Percentiles rank a stretch among this genome's conserved stretches.
Evolutionary conservation across 108 stramenopile genomes (phyloP).

Genomic region (Nitzschia palea): DNA sequence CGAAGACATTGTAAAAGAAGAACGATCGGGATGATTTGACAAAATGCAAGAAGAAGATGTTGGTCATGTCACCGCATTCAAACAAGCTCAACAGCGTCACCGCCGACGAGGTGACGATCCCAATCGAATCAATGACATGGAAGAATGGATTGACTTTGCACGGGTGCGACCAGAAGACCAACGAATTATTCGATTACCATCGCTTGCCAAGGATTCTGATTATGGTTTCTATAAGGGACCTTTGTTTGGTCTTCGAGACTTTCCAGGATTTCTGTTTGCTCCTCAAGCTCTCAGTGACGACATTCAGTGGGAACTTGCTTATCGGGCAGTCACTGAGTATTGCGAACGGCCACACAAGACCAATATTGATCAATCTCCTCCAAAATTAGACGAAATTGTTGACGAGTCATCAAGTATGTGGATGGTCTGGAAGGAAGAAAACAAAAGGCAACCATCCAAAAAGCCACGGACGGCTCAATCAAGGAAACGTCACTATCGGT

Average conservation of each 20-base stretch:
- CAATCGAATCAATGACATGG: conserved; percentile 40
- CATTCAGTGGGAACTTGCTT: conserved; percentile 35
- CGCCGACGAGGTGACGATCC: conserved; percentile 39
- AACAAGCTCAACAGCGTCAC: conserved; percentile 33
- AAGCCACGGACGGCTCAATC: conserved; percentile 3
- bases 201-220: conserved; percentile 8
- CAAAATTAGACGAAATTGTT: conserved; percentile 33
- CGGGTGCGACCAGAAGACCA: background rate
- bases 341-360: conserved; percentile 61
- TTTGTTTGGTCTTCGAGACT: conserved; percentile 26
- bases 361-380: conserved; percentile 52
- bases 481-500: conserved; percentile 6
- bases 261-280: conserved; percentile 56
- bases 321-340: conserved; percentile 41
- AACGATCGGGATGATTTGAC: background rate
- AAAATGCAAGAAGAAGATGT: background rate
- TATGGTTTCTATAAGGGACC: conserved; percentile 25
- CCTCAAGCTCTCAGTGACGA: conserved; percentile 49
- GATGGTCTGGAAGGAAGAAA: conserved; percentile 39
- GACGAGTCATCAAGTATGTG: conserved; percentile 36
- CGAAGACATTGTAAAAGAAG: no score
- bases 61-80: conserved; percentile 28
- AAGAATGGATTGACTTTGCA: conserved; percentile 35
- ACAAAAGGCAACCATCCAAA: background rate
- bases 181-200: conserved; percentile 1